phyloP scores from a whole-genome alignment of 2,329 filamentous ascomycete genomes.

The Fusarium sulawesiense region DNA sequence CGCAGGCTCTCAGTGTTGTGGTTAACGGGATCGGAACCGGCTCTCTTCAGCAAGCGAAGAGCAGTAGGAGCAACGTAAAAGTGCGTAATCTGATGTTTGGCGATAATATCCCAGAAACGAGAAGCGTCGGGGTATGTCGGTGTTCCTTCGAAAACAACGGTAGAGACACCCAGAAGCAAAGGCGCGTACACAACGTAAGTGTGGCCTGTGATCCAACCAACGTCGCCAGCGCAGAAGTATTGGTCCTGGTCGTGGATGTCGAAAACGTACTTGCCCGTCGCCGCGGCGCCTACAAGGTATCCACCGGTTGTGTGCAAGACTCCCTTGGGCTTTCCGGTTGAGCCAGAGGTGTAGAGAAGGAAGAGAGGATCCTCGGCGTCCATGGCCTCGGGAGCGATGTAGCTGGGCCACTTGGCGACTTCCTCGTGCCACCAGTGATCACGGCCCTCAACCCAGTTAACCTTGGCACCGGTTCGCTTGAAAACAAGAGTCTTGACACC shows the following conservation, averaged over 20 bases:
- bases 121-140: slow-evolving; percentile 94
- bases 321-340: slow-evolving; percentile 95
- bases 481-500: slow-evolving; percentile 86
- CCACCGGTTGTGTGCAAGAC: slow-evolving; percentile 94
- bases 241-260: slow-evolving; percentile 90
- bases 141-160: slow-evolving; percentile 94
- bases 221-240: slow-evolving; percentile 95
- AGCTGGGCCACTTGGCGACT: slow-evolving; percentile 89
- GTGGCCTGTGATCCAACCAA: slow-evolving; percentile 97
- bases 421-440: slow-evolving; percentile 98
- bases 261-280: slow-evolving; percentile 95
- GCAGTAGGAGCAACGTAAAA: slow-evolving; percentile 97
- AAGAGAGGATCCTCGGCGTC: slow-evolving; percentile 93
- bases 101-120: slow-evolving; percentile 95
- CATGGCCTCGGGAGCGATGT: slow-evolving; percentile 85
- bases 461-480: slow-evolving; percentile 88
- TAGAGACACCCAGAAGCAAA: slow-evolving; percentile 85
- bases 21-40: slow-evolving; percentile 81
- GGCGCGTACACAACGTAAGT: slow-evolving; percentile 96
- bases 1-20: slow-evolving; percentile 84
- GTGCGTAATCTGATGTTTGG: slow-evolving; percentile 88
- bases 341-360: slow-evolving; percentile 93
- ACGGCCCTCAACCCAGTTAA: slow-evolving; percentile 84
- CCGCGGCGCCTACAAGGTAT: slow-evolving; percentile 86
- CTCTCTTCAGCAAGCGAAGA: slow-evolving; percentile 87